Evolutionary conservation across 2,329 filamentous ascomycete species (phyloP).

Genomic region (Lachnellula suecica): DNA sequence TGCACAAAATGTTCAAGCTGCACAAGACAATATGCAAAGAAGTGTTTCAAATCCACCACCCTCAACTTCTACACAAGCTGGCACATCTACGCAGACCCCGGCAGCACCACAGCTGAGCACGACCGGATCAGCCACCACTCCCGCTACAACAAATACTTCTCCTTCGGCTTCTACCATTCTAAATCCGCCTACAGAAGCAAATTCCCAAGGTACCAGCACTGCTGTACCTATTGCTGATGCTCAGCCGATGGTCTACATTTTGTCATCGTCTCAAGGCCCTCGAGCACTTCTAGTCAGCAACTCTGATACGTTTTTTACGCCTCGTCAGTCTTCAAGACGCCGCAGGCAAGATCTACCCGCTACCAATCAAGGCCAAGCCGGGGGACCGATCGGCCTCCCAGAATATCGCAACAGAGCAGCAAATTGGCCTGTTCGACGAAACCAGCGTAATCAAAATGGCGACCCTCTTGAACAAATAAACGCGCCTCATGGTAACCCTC

Average conservation of each 20-base stretch:
- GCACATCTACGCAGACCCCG: conserved; percentile 3
- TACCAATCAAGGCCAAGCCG: neutral
- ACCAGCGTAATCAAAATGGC: conserved; percentile 12
- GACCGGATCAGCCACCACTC: conserved; percentile 10
- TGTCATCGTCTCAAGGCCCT: conserved; percentile 60
- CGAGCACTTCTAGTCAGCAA: conserved; percentile 56
- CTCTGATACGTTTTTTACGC: conserved; percentile 52
- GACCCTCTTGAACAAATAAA: conserved; percentile 12
- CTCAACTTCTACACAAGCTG: conserved; percentile 5
- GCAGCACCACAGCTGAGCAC: conserved; percentile 6
- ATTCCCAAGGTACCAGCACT: conserved; percentile 18
- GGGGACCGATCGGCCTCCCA: conserved; percentile 15
- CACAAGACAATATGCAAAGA: conserved; percentile 20
- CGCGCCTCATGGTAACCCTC: conserved; percentile 27
- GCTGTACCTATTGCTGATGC: conserved; percentile 19
- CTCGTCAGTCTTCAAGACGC: conserved; percentile 32
- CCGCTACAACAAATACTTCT: conserved; percentile 14
- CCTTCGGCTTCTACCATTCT: conserved; percentile 10
- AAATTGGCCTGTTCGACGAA: conserved; percentile 17
- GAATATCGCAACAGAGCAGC: conserved; percentile 28
- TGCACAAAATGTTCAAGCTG: conserved; percentile 12
- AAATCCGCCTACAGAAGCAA: conserved; percentile 19
- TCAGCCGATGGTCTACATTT: conserved; percentile 55
- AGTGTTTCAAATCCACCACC: conserved; percentile 20
- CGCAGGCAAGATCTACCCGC: conserved; percentile 10